Evolutionary conservation across 1,284 basidiomycete species (phyloP).

Genomic region (Rhodotorula sp.): DNA sequence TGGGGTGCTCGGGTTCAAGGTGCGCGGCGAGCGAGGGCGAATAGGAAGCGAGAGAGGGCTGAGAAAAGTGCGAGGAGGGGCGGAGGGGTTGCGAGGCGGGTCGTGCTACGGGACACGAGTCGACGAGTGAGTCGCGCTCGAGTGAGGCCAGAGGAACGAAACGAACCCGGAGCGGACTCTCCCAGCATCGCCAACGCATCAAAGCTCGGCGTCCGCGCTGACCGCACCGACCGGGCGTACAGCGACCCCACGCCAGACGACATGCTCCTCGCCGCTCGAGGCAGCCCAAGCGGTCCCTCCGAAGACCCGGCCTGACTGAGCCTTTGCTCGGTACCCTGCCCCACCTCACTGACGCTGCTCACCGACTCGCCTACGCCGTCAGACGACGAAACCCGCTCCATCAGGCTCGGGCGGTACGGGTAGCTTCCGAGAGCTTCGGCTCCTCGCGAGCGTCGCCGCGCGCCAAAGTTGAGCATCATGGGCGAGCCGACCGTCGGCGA

Average conservation of each 20-base stretch:
- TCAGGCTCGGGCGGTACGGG: slow-evolving; percentile 21
- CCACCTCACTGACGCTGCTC: not conserved
- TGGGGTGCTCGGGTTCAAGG: not conserved
- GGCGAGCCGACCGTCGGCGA: not conserved
- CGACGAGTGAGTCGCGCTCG: too few relatives aligned
- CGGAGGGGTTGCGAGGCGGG: slow-evolving; percentile 19
- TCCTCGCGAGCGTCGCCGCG: slow-evolving; percentile 13
- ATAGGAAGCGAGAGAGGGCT: not conserved
- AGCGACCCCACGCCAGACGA: not conserved
- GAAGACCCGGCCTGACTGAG: not conserved
- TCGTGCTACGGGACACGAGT: slow-evolving; percentile 4
- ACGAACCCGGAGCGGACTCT: not conserved
- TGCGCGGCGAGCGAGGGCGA: not conserved
- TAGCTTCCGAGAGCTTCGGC: slow-evolving; percentile 3
- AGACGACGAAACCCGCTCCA: slow-evolving; percentile 7
- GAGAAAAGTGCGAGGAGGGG: not conserved
- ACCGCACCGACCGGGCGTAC: not conserved
- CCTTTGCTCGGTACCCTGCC: slow-evolving; percentile 1
- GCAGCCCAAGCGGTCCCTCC: too few relatives aligned
- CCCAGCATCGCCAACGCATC: slow-evolving; percentile 3
- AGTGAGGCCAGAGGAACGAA: not conserved
- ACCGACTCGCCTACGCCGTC: not conserved
- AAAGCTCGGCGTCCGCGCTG: not conserved
- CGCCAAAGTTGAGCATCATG: slow-evolving; percentile 24
- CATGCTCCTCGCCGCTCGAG: slow-evolving; percentile 2